Percentiles rank a stretch among this genome's conserved stretches.
phyloP scores from a whole-genome alignment of 148 eudicot species.

The Amaranthus hypochondriacus region DNA sequence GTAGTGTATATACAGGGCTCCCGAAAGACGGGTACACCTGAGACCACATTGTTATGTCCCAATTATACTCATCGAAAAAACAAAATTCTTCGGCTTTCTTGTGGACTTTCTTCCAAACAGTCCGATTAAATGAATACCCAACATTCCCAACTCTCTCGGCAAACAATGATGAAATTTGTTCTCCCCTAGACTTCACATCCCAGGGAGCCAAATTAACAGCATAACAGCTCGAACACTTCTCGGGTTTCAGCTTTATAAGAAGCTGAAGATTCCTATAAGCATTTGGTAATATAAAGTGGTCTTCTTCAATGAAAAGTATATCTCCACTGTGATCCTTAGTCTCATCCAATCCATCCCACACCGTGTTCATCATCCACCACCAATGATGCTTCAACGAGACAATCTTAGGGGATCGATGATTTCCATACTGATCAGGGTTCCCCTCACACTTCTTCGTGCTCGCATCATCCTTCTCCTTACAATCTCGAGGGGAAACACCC shows the following conservation, averaged over 20 bases:
- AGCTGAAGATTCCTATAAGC: conserved; percentile 73
- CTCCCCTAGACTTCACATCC: conserved; percentile 76
- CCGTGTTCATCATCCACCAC: conserved; percentile 99
- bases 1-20: conserved; percentile 64
- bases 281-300: conserved; percentile 83
- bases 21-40: conserved; percentile 92
- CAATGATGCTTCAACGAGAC: conserved; percentile 97
- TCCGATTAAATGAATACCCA: conserved; percentile 81
- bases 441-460: conserved; percentile 50
- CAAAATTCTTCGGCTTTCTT: conserved; percentile 67
- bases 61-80: conserved; percentile 82
- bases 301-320: conserved; percentile 90
- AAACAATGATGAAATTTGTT: conserved; percentile 49
- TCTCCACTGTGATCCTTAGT: conserved; percentile 57
- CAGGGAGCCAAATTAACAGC: conserved; percentile 83
- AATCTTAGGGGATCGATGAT: conserved; percentile 74
- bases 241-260: conserved; percentile 53
- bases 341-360: conserved; percentile 87
- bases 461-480: conserved; percentile 58
- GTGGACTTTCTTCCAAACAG: conserved; percentile 79
- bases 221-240: conserved; percentile 70
- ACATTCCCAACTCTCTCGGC: conserved; percentile 94
- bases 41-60: conserved; percentile 99
- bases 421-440: conserved; percentile 88
- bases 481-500: conserved; percentile 65